Percentiles rank a stretch among this genome's conserved stretches.
Evolutionary conservation across 1,139 yeast species (phyloP).

Genomic region (Suhomyces choctaworum): DNA sequence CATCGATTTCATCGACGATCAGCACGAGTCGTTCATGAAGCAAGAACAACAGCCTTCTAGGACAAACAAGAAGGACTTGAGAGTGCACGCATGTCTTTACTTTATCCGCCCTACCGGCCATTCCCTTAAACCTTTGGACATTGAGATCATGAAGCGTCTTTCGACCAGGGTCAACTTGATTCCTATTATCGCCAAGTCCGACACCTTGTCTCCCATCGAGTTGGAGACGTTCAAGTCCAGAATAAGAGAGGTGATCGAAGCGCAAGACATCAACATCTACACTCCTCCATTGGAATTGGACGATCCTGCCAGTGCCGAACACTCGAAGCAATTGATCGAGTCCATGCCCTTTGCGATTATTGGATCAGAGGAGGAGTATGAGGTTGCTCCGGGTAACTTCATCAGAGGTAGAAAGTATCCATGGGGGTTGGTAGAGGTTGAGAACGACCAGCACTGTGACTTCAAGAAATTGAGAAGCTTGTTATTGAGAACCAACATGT

Average conservation of each 20-base stretch:
- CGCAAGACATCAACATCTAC: slow-evolving; percentile 87
- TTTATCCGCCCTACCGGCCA: slow-evolving; percentile 97
- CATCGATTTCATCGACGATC: slow-evolving; percentile 93
- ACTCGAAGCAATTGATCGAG: slow-evolving; percentile 79
- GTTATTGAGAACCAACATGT: slow-evolving; percentile 87
- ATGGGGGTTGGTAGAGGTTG: slow-evolving; percentile 98
- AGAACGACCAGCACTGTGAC: slow-evolving; percentile 93
- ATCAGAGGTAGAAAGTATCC: slow-evolving; percentile 93
- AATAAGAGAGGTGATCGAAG: slow-evolving; percentile 87
- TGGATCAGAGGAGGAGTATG: slow-evolving; percentile 87
- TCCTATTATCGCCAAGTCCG: slow-evolving; percentile 94
- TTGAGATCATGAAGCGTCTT: slow-evolving; percentile 87
- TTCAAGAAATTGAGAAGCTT: slow-evolving; percentile 88
- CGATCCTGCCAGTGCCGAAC: slow-evolving; percentile 76
- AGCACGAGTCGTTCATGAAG: slow-evolving; percentile 90
- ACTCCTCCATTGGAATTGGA: slow-evolving; percentile 80
- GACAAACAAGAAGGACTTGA: slow-evolving; percentile 66
- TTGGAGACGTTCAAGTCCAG: slow-evolving; percentile 79
- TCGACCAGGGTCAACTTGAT: slow-evolving; percentile 88
- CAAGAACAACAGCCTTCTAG: slow-evolving; percentile 96
- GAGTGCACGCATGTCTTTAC: slow-evolving; percentile 95
- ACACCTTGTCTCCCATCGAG: slow-evolving; percentile 83
- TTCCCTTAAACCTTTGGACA: slow-evolving; percentile 88
- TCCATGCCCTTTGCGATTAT: slow-evolving; percentile 93
- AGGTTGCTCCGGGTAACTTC: slow-evolving; percentile 69